Evolutionary conservation across 331 rosid species (phyloP), one percentile per base, ranked within the genome.

Genomic region (Quercus tomentella): DNA sequence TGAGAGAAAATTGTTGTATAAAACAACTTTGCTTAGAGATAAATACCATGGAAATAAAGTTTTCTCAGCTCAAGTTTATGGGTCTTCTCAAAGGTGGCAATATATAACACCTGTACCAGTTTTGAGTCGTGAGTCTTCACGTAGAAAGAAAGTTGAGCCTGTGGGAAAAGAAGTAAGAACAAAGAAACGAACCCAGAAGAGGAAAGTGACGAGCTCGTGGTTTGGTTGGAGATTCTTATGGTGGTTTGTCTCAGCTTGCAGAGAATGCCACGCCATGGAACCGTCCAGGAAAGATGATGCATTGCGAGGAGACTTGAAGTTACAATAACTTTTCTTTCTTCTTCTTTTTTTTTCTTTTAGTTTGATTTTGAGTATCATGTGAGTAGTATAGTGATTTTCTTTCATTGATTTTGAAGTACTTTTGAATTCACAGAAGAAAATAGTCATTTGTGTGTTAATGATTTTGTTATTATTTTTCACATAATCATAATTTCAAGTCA

Each of bases 241-340:
- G 88, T 91, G 99, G 99, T 70, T 95, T 78, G 84, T 88, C 31
- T 82, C 87, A 79, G 84, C 92, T 6, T 95, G 99, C 74, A 90
- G 74, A 75, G 87, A 90, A 75, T 95, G 97, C 28, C 99, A 95
- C 66, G 97, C 99, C 63, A 87, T 95, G 84, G 94, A 94, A 73
- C 97, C 97, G 0, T 81, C 96, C 2, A 76, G 68, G 6, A 85
- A 80, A 78, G 82, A 87, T 61, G 72, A 45, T 30, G 21, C 14
- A n/a, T 7, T 77, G 70, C 73, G 49, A 82, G 74, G 67, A 30
- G 69, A 75, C 54, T 78, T 80, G 43, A 82, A 90, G 75, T 84
- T 18, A 43, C 28, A 30, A 35, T 0, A 41, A 41, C 49, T 8
- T 41, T 8, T 41, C 11, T 37, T 37, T 37, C 45, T 41, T 35